phyloP scores from a whole-genome alignment of 31 red algal species.

The Endocladia muricata region DNA sequence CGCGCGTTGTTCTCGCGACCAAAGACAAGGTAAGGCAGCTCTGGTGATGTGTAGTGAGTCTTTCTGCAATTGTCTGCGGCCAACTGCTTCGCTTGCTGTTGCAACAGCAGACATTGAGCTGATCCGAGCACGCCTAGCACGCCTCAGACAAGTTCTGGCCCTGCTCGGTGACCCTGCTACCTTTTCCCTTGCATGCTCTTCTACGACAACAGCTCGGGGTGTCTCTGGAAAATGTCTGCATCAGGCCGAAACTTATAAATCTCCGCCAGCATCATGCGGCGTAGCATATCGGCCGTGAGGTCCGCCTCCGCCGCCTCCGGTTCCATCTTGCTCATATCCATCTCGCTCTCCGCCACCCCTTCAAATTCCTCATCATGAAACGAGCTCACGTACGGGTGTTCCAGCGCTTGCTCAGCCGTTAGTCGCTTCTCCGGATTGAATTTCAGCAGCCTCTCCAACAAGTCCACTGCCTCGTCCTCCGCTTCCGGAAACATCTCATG shows the following conservation, averaged over 20 bases:
- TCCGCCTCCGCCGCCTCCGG: slow-evolving; percentile 17
- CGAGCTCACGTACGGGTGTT: slow-evolving; percentile 71
- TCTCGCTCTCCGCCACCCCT: background rate
- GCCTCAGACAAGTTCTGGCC: too few relatives aligned
- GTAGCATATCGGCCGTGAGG: slow-evolving; percentile 19
- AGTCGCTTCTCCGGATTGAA: slow-evolving; percentile 77
- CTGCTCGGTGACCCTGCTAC: too few relatives aligned
- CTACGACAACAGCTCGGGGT: slow-evolving; percentile 11
- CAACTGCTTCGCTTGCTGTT: too few relatives aligned
- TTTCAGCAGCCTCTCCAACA: slow-evolving; percentile 68
- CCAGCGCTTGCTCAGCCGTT: slow-evolving; percentile 76
- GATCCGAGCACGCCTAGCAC: too few relatives aligned
- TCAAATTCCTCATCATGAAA: slow-evolving; percentile 58
- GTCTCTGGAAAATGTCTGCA: slow-evolving; percentile 32
- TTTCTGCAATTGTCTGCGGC: too few relatives aligned
- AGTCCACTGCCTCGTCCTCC: slow-evolving; percentile 49
- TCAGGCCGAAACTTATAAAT: slow-evolving; percentile 53
- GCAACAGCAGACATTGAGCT: too few relatives aligned
- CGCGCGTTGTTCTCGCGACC: too few relatives aligned
- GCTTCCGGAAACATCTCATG: slow-evolving; percentile 38
- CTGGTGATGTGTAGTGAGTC: too few relatives aligned
- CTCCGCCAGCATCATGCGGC: slow-evolving; percentile 43
- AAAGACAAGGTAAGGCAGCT: too few relatives aligned
- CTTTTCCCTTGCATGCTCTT: too few relatives aligned
- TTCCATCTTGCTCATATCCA: slow-evolving; percentile 48